A percentile compares a stretch with the other conserved stretches of the same genome.
These are phyloP conservation scores for Gloeopeniophorella convolvens DNA, from an alignment of 768 basidiomycete species.

Conservation along the genomic window DNA sequence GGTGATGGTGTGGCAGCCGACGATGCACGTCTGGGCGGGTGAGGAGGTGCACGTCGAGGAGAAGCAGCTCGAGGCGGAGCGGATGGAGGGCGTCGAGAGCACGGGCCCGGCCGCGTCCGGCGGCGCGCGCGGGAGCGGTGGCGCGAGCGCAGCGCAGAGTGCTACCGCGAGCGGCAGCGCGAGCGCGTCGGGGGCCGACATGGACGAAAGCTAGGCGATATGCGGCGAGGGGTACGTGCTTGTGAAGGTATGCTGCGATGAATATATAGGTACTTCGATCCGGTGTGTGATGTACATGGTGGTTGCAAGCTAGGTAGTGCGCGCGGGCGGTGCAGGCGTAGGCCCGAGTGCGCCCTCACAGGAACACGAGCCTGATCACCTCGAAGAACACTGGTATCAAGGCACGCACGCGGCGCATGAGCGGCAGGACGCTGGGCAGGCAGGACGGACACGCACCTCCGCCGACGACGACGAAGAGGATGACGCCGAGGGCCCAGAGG, in stretches of 20 bases:
- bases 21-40: conserved; percentile 88
- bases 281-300: not conserved
- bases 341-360: conserved; percentile 34
- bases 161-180: conserved; percentile 52
- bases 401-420: not conserved
- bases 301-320: not conserved
- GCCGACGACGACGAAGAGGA: conserved; percentile 73
- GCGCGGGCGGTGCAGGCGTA: not conserved
- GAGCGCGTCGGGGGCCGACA: conserved; percentile 46
- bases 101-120: conserved; percentile 23
- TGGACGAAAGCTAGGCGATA: conserved; percentile 26
- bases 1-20: conserved; percentile 96
- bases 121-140: conserved; percentile 18
- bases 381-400: conserved; percentile 79
- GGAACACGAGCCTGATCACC: conserved; percentile 56
- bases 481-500: conserved; percentile 63
- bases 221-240: not conserved
- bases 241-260: not conserved
- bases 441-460: conserved; percentile 49
- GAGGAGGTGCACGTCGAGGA: conserved; percentile 81
- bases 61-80: conserved; percentile 75
- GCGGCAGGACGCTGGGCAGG: not conserved
- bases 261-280: not conserved
- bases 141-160: conserved; percentile 38
- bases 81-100: conserved; percentile 69